Percentiles rank a stretch among this genome's conserved stretches.
These are phyloP conservation scores for Apostasia ramifera DNA, from an alignment of 106 monocot genomes.

Conservation along the genomic window DNA sequence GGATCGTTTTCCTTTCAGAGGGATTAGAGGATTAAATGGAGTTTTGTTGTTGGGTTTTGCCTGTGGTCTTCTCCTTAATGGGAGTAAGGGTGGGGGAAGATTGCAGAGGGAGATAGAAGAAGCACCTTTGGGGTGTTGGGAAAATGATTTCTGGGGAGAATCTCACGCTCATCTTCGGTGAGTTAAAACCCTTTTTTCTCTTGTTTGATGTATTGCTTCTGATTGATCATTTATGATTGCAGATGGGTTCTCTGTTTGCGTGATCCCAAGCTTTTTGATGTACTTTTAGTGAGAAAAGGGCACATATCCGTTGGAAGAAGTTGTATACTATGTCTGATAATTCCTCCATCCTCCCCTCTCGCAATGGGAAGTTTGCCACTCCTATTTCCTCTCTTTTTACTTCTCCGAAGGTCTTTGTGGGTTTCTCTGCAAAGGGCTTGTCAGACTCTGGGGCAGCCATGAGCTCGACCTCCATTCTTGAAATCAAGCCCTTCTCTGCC, in stretches of 20 bases:
- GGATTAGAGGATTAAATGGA: not conserved
- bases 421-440: not conserved
- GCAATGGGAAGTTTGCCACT: not conserved
- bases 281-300: no score
- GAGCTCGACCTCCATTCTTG: constrained; percentile 86
- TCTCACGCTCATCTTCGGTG: no score
- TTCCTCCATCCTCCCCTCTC: constrained; percentile 5
- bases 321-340: not conserved
- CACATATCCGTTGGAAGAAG: no score
- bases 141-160: no score
- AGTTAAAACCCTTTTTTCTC: not conserved
- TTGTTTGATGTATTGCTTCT: not conserved
- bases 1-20: not conserved
- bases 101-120: no score
- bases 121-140: not conserved
- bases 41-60: no score
- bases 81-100: no score
- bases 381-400: constrained; percentile 2
- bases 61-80: no score
- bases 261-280: no score
- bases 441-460: constrained; percentile 33
- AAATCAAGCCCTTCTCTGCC: constrained; percentile 43
- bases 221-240: not conserved
- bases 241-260: no score
- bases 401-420: constrained; percentile 17